Evolutionary conservation across 768 basidiomycete species (phyloP).

Genomic region (Rhodocollybia butyracea): DNA sequence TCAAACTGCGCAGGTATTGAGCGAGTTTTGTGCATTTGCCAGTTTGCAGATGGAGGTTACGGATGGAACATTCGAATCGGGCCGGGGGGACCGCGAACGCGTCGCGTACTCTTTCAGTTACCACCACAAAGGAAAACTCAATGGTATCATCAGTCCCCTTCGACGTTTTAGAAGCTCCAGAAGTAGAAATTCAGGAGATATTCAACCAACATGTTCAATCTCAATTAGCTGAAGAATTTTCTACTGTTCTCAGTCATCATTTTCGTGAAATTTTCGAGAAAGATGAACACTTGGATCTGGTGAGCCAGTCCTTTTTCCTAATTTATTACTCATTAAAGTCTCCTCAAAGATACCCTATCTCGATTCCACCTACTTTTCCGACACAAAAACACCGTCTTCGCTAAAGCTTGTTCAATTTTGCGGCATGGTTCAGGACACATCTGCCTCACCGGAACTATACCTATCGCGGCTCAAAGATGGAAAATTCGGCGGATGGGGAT

Average conservation of each 20-base stretch:
- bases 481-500: slow-evolving; percentile 74
- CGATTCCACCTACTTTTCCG: slow-evolving; percentile 23
- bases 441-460: slow-evolving; percentile 70
- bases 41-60: too few species aligned
- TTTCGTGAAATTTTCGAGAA: not conserved
- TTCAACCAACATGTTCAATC: slow-evolving; percentile 1
- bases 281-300: slow-evolving; percentile 31
- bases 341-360: slow-evolving; percentile 55
- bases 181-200: not conserved
- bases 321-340: not conserved
- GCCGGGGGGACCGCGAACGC: not conserved
- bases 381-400: slow-evolving; percentile 39
- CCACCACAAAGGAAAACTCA: too few species aligned
- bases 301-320: not conserved
- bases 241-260: not conserved
- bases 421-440: slow-evolving; percentile 83
- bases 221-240: not conserved
- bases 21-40: too few species aligned
- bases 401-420: slow-evolving; percentile 65
- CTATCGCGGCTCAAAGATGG: slow-evolving; percentile 42
- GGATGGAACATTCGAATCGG: too few species aligned
- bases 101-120: slow-evolving; percentile 21
- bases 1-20: too few species aligned
- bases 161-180: slow-evolving; percentile 3
- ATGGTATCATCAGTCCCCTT: slow-evolving; percentile 8